A percentile compares a stretch with the other conserved stretches of the same genome.
These are phyloP conservation scores for Sanghuangporus sanghuang DNA, from an alignment of 1,284 basidiomycete species.

Conservation along the genomic window DNA sequence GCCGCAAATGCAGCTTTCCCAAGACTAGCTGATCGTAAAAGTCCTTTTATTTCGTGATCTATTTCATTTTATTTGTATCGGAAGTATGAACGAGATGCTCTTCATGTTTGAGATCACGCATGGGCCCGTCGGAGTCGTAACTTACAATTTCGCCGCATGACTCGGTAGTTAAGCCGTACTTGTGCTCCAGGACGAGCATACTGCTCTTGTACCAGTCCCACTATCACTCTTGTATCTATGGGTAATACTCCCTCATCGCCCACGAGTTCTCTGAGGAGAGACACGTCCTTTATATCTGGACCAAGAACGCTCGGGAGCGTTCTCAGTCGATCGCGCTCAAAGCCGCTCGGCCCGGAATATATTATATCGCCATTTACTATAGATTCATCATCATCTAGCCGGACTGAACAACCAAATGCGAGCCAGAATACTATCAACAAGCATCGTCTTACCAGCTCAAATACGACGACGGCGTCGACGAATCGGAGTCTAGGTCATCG, in stretches of 20 bases:
- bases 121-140: not conserved
- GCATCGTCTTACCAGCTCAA: not conserved
- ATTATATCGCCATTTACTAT: conserved; percentile 4
- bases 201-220: not conserved
- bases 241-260: conserved; percentile 15
- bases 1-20: conserved; percentile 84
- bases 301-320: conserved; percentile 1
- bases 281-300: conserved; percentile 9
- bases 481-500: not conserved
- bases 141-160: not conserved
- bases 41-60: conserved; percentile 42
- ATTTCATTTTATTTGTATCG: not conserved
- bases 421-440: not conserved
- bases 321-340: not conserved
- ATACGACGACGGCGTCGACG: not conserved
- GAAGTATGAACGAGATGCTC: not conserved
- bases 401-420: not conserved
- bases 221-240: not conserved
- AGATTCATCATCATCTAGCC: not conserved
- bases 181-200: not conserved
- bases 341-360: conserved; percentile 10
- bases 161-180: not conserved
- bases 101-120: not conserved
- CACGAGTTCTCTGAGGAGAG: conserved; percentile 8
- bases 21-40: conserved; percentile 49